Conservation (phyloP, 768 basidiomycete species). For the Boletales sp. region DNA sequence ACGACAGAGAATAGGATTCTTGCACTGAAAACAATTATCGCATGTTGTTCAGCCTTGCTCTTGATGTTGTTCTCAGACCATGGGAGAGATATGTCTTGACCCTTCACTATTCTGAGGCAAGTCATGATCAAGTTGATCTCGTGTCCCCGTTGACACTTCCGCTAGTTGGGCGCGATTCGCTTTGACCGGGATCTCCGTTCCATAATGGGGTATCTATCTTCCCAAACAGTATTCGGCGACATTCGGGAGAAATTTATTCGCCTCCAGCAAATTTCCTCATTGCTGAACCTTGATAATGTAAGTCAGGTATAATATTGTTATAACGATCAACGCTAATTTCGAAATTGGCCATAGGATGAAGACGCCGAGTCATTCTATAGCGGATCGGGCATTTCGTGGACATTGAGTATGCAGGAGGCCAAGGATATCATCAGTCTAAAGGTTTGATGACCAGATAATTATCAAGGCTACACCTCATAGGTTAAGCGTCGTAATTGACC, state of each 20-base stretch:
- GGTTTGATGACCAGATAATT: slow-evolving; percentile 12
- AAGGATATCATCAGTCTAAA: slow-evolving; percentile 63
- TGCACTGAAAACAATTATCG: slow-evolving; percentile 90
- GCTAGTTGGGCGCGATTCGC: slow-evolving; percentile 89
- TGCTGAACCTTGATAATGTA: slow-evolving; percentile 84
- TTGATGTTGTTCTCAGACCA: slow-evolving; percentile 87
- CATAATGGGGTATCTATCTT: slow-evolving; percentile 76
- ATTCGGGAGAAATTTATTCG: slow-evolving; percentile 89
- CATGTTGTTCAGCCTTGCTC: slow-evolving; percentile 75
- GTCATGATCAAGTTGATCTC: slow-evolving; percentile 9
- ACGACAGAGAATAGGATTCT: slow-evolving; percentile 51
- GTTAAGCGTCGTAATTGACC: not conserved
- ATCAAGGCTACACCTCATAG: too few relatives aligned
- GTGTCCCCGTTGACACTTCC: not conserved
- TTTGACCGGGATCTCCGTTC: slow-evolving; percentile 91
- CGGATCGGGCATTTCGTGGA: slow-evolving; percentile 89
- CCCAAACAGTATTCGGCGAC: slow-evolving; percentile 88
- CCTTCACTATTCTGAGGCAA: slow-evolving; percentile 84
- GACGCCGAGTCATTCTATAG: slow-evolving; percentile 94
- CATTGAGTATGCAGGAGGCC: slow-evolving; percentile 73
- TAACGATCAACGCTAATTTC: slow-evolving; percentile 3
- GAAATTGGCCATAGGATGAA: slow-evolving; percentile 61
- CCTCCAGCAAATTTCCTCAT: slow-evolving; percentile 88
- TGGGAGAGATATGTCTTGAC: slow-evolving; percentile 89
- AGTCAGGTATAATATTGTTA: not conserved